phyloP scores from a whole-genome alignment of 2,329 filamentous ascomycete species.

The Coleophoma cylindrospora region DNA sequence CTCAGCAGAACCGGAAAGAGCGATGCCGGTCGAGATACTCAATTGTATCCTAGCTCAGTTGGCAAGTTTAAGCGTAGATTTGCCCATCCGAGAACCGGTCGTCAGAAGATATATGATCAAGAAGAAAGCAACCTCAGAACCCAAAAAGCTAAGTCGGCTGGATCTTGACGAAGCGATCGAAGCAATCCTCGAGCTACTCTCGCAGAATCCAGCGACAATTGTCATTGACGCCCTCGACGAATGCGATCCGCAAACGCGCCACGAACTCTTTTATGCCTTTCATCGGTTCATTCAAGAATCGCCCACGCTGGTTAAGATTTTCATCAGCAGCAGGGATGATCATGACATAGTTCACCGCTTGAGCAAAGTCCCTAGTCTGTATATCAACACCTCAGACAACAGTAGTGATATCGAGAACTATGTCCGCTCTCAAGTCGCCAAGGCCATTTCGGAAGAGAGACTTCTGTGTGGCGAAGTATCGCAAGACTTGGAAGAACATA shows the following conservation, averaged over 20 bases:
- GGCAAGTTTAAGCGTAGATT: not conserved
- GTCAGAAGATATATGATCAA: not conserved
- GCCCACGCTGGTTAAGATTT: conserved; percentile 4
- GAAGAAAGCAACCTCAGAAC: no score
- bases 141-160: not conserved
- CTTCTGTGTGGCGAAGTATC: conserved; percentile 1
- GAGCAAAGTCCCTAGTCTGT: conserved; percentile 4
- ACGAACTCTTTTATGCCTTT: conserved; percentile 1
- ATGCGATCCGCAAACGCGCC: conserved; percentile 2
- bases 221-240: conserved; percentile 11
- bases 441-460: not conserved
- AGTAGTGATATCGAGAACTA: conserved; percentile 2
- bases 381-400: not conserved
- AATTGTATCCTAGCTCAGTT: conserved; percentile 18
- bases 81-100: conserved; percentile 1
- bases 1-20: conserved; percentile 16
- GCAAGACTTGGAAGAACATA: not conserved
- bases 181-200: conserved; percentile 1
- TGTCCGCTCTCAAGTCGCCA: conserved; percentile 4
- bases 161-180: not conserved
- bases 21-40: conserved; percentile 16
- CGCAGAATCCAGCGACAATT: conserved; percentile 6
- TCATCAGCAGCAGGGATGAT: conserved; percentile 8
- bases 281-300: conserved; percentile 5
- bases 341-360: conserved; percentile 6